Evolutionary conservation across 495 filamentous ascomycete genomes (phyloP).

Genomic region (Tuber umbilicatum): DNA sequence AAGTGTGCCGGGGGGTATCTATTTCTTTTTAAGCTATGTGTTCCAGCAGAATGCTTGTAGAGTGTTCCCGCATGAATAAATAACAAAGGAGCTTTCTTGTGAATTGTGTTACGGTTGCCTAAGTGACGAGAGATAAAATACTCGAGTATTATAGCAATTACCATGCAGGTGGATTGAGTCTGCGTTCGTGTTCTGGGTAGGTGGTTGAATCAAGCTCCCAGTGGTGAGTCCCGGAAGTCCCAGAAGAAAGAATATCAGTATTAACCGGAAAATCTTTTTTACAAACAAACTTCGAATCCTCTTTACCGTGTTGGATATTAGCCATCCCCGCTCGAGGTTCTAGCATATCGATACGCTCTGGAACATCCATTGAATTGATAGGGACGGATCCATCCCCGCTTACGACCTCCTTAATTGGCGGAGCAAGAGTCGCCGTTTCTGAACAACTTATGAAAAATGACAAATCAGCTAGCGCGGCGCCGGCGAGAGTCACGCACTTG

Average conservation of each 20-base stretch:
- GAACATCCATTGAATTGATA: neutral
- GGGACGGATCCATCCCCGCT: neutral
- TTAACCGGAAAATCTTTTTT: neutral
- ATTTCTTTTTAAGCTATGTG: no score
- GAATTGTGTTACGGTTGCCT: no score
- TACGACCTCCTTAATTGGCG: no score
- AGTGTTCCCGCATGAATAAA: neutral
- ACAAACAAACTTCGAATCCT: neutral
- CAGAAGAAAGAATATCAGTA: neutral
- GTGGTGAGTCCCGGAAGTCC: neutral
- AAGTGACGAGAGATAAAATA: no score
- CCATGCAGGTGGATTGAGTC: neutral
- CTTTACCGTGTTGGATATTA: neutral
- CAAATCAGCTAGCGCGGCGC: slow-evolving; percentile 4
- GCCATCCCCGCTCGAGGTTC: neutral
- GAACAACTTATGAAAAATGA: neutral
- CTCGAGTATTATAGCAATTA: neutral
- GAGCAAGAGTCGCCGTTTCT: no score
- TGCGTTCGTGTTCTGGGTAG: neutral
- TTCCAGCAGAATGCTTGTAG: neutral
- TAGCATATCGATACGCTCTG: neutral
- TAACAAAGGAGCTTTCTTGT: no score
- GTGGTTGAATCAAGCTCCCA: neutral
- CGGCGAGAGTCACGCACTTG: slow-evolving; percentile 51
- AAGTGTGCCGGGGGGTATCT: no score